Conservation (phyloP, 352 stramenopile species). For the Phytophthora citrophthora region DNA sequence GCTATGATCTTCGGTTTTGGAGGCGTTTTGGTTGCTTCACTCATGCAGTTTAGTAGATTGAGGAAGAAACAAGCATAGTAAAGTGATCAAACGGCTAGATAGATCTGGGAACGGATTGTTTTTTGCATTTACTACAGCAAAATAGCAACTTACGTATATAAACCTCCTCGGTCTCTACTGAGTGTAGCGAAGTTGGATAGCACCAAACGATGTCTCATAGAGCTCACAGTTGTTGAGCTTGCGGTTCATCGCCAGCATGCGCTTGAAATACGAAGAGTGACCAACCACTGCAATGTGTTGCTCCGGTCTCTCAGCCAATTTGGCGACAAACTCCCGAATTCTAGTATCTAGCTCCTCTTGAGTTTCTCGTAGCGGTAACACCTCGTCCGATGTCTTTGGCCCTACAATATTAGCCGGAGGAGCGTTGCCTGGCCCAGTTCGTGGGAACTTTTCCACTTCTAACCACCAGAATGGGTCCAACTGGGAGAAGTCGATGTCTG, state of each 20-base stretch:
- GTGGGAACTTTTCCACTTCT: conserved; percentile 36
- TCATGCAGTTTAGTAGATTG: conserved; percentile 46
- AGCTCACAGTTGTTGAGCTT: conserved; percentile 88
- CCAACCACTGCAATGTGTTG: conserved; percentile 81
- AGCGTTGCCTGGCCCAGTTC: conserved; percentile 29
- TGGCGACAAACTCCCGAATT: conserved; percentile 69
- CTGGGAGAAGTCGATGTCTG: conserved; percentile 49
- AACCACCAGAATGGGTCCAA: conserved; percentile 77
- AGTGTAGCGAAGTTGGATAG: conserved; percentile 27
- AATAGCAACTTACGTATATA: neutral
- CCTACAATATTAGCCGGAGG: conserved; percentile 26
- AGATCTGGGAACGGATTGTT: conserved; percentile 12
- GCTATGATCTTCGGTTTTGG: conserved; percentile 74
- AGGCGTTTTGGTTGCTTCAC: conserved; percentile 48
- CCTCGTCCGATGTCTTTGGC: conserved; percentile 49
- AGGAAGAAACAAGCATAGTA: conserved; percentile 35
- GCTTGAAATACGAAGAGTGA: conserved; percentile 88
- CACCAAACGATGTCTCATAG: conserved; percentile 35
- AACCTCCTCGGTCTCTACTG: conserved; percentile 1
- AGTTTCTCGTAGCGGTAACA: conserved; percentile 65
- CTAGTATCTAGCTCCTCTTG: conserved; percentile 60
- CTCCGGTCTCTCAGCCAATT: conserved; percentile 62
- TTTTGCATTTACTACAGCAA: conserved; percentile 2
- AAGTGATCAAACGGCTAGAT: neutral
- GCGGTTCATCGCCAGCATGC: conserved; percentile 77